Base-by-base conservation (phyloP, 2,329 filamentous ascomycete genomes). In the Fusarium anthophilum region DNA sequence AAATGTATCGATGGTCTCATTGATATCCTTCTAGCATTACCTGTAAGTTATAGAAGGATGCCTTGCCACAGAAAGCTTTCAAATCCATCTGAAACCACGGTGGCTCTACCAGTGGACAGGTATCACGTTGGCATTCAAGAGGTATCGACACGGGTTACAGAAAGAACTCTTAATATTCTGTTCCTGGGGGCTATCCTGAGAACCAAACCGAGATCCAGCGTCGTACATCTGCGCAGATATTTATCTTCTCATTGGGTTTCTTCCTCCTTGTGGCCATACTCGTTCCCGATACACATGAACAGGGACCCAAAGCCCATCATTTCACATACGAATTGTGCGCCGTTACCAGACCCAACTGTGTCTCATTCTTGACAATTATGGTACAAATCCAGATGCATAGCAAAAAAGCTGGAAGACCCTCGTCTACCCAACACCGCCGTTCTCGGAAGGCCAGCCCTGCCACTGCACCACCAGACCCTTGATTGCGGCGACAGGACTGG, bases 341-440 rank as follows among this genome's bases (percentile, higher is more conserved):
- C 51, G 59, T 62, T 58, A 65, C 58, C 59, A 55, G 41, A 63
- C 32, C 50, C 44, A 51, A 47, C 54, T 32, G 38, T 54, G 65
- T 65, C 60, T 45, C 55, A 39, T 69, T 51, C 47, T 67, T 56
- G 66, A 59, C 38, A 72, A 64, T 67, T 74, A 69, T 74, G 41
- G 62, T 78, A 78, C 71, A 77, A 50, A 75, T 64, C 44, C 67
- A 69, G 17, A 71, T 74, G 59, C 44, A 56, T 59, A 68, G 62
- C 61, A 55, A 66, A 48, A 24, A 59, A 43, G 38, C 50, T 44
- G 24, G 32, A 43, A 43, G 32, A 45, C 22, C 26, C 43, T 57
- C 44, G 38, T 30, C 65, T 61, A 69, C 51, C 66, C 54, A 54
- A 64, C 45, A 64, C 13, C 59, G 39, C 43, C 59, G 37, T 67